A percentile compares a stretch with the other conserved stretches of the same genome.
Conservation (phyloP, 495 filamentous ascomycete genomes). For the Chaetomidium leptoderma region DNA sequence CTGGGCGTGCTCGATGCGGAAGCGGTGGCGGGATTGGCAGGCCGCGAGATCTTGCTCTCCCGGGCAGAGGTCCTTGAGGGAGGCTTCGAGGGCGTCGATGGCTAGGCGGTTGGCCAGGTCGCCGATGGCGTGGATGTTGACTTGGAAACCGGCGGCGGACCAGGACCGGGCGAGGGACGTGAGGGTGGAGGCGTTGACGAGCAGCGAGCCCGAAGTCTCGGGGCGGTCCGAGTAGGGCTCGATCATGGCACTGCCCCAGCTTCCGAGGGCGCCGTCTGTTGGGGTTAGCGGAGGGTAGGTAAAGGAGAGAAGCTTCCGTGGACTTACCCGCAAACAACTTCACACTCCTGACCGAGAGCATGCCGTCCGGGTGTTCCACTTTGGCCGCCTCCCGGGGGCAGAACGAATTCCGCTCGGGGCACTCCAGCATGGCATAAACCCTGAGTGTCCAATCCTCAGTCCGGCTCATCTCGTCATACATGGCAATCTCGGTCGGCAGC, state of each 20-base stretch:
- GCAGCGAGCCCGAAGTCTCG: constrained; percentile 51
- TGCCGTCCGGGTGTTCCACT: constrained; percentile 37
- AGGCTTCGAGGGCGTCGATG: constrained; percentile 49
- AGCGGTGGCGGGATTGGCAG: constrained; percentile 48
- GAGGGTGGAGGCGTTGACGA: constrained; percentile 54
- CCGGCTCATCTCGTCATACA: constrained; percentile 46
- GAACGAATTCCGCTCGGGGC: constrained; percentile 54
- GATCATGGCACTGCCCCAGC: constrained; percentile 60
- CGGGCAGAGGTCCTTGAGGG: constrained; percentile 46
- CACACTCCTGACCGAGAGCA: constrained; percentile 50
- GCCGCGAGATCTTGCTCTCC: constrained; percentile 22
- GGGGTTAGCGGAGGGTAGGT: background rate
- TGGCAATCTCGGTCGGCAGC: constrained; percentile 43
- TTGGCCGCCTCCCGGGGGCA: constrained; percentile 47
- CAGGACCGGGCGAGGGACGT: constrained; percentile 46
- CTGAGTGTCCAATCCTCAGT: constrained; percentile 51
- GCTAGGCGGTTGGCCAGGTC: constrained; percentile 58
- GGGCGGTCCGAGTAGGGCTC: constrained; percentile 59
- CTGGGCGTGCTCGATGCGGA: constrained; percentile 63
- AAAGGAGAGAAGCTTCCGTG: background rate
- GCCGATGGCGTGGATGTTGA: constrained; percentile 63
- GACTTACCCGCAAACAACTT: constrained; percentile 55
- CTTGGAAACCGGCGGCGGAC: constrained; percentile 50
- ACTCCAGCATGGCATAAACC: constrained; percentile 63
- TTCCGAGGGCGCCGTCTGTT: constrained; percentile 59